These are phyloP conservation scores for Colletotrichum lini DNA, from an alignment of 2,329 filamentous ascomycete species.

Conservation along the genomic window DNA sequence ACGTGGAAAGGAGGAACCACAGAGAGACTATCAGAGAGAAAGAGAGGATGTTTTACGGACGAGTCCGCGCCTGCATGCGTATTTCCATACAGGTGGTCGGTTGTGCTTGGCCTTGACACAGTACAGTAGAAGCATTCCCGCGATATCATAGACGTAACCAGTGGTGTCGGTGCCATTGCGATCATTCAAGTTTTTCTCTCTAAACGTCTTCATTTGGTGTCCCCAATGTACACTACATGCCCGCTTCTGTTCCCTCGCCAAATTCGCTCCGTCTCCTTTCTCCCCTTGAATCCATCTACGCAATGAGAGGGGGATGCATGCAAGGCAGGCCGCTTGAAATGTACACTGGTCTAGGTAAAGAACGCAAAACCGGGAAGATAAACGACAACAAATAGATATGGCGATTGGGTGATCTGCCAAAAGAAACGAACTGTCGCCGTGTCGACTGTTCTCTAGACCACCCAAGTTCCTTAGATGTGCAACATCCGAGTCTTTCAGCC, in stretches of 20 bases:
- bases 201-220: neutral
- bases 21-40: neutral
- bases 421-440: neutral
- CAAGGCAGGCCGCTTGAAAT: neutral
- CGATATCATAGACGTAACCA: slow-evolving; percentile 25
- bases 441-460: neutral
- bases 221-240: neutral
- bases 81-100: slow-evolving; percentile 3
- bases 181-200: neutral
- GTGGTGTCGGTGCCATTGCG: neutral
- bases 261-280: neutral
- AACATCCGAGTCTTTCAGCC: slow-evolving; percentile 66
- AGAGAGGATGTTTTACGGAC: neutral
- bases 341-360: neutral
- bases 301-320: neutral
- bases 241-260: neutral
- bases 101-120: slow-evolving; percentile 15
- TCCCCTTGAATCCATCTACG: neutral
- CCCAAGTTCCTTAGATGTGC: neutral
- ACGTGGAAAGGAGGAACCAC: slow-evolving; percentile 3
- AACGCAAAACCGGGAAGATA: neutral
- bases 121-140: slow-evolving; percentile 32
- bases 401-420: neutral
- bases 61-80: neutral
- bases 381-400: neutral